A percentile compares a stretch with the other conserved stretches of the same genome.
Conservation (phyloP, 306 rosid genomes). For the Trichosanthes truncata region DNA sequence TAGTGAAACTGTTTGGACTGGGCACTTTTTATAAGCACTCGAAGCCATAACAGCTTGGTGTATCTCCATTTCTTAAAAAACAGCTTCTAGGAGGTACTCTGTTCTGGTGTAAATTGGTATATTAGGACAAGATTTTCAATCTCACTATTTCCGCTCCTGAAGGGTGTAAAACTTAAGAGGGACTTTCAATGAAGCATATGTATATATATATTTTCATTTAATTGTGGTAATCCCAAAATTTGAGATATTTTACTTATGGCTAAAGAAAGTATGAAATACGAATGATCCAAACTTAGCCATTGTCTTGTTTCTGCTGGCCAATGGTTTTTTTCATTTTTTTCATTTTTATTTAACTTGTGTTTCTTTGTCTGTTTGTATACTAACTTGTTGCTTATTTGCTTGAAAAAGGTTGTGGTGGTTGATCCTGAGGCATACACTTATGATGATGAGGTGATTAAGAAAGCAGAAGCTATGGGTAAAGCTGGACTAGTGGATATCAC, state of each 20-base stretch:
- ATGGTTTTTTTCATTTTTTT: not conserved
- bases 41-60: not conserved
- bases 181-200: not conserved
- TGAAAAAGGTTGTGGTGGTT: conserved; percentile 46
- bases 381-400: not conserved
- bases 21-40: not conserved
- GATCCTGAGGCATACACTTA: conserved; percentile 85
- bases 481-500: conserved; percentile 78
- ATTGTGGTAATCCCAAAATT: not conserved
- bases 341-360: not conserved
- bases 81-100: not conserved
- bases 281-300: not conserved
- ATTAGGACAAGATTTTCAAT: not conserved
- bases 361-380: not conserved
- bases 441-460: conserved; percentile 90
- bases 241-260: not conserved
- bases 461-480: conserved; percentile 95
- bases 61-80: not conserved
- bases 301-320: not conserved
- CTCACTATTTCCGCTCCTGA: not conserved
- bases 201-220: not conserved
- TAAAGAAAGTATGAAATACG: not conserved
- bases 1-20: too few relatives aligned
- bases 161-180: not conserved
- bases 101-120: not conserved